Evolutionary conservation across 208 protist species (phyloP), one percentile per base, ranked within the genome.

Genomic region (Acanthamoeba sp.): DNA sequence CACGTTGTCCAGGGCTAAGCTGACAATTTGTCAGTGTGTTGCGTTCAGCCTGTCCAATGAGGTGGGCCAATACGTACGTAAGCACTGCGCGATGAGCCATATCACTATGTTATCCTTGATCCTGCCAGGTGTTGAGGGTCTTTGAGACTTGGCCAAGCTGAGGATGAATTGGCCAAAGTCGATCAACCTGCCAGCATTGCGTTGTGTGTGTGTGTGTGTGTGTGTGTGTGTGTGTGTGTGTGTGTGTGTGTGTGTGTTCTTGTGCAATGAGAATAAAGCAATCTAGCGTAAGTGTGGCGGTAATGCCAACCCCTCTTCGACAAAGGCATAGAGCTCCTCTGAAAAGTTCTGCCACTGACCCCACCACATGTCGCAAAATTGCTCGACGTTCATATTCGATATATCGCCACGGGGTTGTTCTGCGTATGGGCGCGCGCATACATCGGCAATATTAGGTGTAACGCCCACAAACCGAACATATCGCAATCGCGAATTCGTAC

Each of bases 341-440:
- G 85, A 64, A 38, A 91, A 91, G 32, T 42, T 73, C 34, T 91
- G 85, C 85, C 85, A 91, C n/a, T 91, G 85, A 16, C 85, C 85
- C 85, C 85, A 91, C 85, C 85, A 91, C 57, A 36, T 36, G 40
- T 91, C 85, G 32, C 85, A 91, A 71, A 91, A 91, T 27, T 91
- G 57, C 42, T 91, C 85, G 1, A 87, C 27, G 62, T 34, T 91
- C 38, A 73, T 50, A 32, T 12, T 71, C 27, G 57, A 29, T 27
- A 64, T 71, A 55, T 71, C 50, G 6, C 59, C 55, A 3, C 36
- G 57, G 4, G 85, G 59, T 71, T 87, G 42, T 38, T 66, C 29
- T 91, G 32, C 29, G 73, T 10, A 84, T 9, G 73, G n/a, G n/a
- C n/a, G n/a, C n/a, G n/a, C n/a, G n/a, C n/a, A n/a, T n/a, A n/a